Conservation (phyloP, 768 basidiomycete species). For the Phanerochaete carnosa region DNA sequence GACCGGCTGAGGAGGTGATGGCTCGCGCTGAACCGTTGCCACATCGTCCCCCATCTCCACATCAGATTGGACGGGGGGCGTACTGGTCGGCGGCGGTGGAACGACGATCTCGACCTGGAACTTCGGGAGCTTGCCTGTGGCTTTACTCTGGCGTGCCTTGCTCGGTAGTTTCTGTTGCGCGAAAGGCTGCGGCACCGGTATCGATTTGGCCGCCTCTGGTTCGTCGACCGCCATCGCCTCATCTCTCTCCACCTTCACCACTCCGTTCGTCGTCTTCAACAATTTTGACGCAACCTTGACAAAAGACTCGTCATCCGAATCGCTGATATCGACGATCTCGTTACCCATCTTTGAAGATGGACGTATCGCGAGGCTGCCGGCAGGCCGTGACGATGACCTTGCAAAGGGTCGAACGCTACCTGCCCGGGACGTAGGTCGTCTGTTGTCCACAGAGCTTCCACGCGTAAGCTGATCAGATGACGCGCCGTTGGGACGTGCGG, state of each 20-base stretch:
- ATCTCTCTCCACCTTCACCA: neutral
- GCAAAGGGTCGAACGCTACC: neutral
- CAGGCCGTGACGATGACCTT: neutral
- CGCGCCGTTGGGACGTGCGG: neutral
- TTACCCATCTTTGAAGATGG: neutral
- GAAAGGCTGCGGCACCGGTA: neutral
- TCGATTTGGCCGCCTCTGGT: neutral
- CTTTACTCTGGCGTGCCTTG: neutral
- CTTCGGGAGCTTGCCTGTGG: neutral
- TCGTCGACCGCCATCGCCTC: neutral
- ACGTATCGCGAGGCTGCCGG: neutral
- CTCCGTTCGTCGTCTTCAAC: neutral
- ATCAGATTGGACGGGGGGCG: neutral
- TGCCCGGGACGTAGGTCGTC: neutral
- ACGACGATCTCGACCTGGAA: neutral
- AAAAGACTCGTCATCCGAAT: neutral
- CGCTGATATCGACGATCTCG: constrained; percentile 11
- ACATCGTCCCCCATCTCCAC: neutral
- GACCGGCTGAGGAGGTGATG: neutral
- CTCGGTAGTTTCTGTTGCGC: neutral
- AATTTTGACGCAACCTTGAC: neutral
- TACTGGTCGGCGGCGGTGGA: neutral
- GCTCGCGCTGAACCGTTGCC: neutral
- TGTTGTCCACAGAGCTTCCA: neutral
- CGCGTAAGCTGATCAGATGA: neutral